Percentiles rank a stretch among this genome's conserved stretches.
Conservation (phyloP, 495 filamentous ascomycete genomes). For the Aspergillus affinis region DNA sequence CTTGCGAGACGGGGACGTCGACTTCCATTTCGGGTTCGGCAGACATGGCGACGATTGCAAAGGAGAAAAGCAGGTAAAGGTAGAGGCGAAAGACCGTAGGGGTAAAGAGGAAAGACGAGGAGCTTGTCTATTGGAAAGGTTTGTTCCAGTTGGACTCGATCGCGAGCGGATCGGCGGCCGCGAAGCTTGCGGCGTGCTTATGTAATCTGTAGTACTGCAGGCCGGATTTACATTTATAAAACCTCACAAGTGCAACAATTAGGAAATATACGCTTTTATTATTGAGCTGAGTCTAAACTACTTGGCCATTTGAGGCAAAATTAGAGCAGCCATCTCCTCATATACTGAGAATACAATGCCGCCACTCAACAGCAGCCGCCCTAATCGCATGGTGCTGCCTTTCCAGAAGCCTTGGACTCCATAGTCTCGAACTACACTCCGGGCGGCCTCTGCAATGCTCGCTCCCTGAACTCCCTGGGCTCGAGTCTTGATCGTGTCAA, state of each 20-base stretch:
- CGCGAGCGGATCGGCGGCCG: slow-evolving; percentile 4
- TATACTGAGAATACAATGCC: slow-evolving; percentile 67
- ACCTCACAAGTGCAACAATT: too few relatives aligned
- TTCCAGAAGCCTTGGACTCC: slow-evolving; percentile 63
- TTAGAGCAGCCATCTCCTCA: slow-evolving; percentile 44
- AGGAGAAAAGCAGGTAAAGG: background rate
- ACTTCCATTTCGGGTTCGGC: slow-evolving; percentile 83
- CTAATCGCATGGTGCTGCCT: slow-evolving; percentile 66
- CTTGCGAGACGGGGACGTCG: slow-evolving; percentile 55
- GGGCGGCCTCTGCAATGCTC: slow-evolving; percentile 52
- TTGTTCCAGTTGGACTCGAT: slow-evolving; percentile 6
- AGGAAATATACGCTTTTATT: too few relatives aligned
- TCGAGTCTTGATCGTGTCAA: slow-evolving; percentile 67
- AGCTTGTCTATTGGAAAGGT: background rate
- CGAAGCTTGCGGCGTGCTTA: slow-evolving; percentile 21
- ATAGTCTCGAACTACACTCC: slow-evolving; percentile 51
- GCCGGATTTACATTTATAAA: too few relatives aligned
- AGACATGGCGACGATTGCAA: background rate
- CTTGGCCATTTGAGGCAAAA: too few relatives aligned
- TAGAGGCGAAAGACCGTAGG: background rate
- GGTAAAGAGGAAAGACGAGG: background rate
- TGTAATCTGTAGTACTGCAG: slow-evolving; percentile 2
- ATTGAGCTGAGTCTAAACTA: too few relatives aligned
- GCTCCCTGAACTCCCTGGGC: slow-evolving; percentile 54
- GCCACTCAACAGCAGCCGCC: slow-evolving; percentile 61